Evolutionary conservation across 2,329 filamentous ascomycete genomes (phyloP).

Genomic region (Fusarium camptoceras): DNA sequence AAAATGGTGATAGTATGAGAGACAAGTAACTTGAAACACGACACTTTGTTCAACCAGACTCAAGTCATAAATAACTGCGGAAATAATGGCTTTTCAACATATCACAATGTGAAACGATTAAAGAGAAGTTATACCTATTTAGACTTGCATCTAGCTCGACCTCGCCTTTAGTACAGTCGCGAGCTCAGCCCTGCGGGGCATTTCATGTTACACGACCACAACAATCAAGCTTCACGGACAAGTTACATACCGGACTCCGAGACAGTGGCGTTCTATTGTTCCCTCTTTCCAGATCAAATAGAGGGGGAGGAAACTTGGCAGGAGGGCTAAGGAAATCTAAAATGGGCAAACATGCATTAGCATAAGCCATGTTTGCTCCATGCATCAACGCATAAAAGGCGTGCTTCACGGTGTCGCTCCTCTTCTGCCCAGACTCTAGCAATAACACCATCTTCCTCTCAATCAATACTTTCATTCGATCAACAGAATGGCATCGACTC

Average conservation of each 20-base stretch:
- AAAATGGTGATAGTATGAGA: background rate
- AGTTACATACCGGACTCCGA: constrained; percentile 10
- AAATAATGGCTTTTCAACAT: background rate
- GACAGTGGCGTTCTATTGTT: background rate
- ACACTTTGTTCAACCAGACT: too few species aligned
- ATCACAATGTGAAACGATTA: background rate
- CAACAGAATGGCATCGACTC: constrained; percentile 30
- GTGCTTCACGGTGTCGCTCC: background rate
- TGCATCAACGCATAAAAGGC: constrained; percentile 15
- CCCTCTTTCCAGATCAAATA: background rate
- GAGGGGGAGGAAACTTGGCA: background rate
- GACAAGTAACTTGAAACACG: too few species aligned
- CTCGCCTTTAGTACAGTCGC: constrained; percentile 24
- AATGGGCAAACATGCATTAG: constrained; percentile 6
- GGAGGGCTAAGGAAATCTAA: background rate
- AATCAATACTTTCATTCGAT: background rate
- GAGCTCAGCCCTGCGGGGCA: constrained; percentile 12
- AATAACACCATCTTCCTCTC: background rate
- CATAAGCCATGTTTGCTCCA: constrained; percentile 23
- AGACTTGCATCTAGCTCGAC: background rate
- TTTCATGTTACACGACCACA: constrained; percentile 6
- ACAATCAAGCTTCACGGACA: background rate
- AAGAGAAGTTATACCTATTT: background rate
- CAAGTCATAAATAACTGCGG: background rate
- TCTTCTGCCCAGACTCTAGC: background rate